A percentile compares a stretch with the other conserved stretches of the same genome.
Conservation (phyloP, 176 grass and related monocot species). For the Ensete ventricosum region DNA sequence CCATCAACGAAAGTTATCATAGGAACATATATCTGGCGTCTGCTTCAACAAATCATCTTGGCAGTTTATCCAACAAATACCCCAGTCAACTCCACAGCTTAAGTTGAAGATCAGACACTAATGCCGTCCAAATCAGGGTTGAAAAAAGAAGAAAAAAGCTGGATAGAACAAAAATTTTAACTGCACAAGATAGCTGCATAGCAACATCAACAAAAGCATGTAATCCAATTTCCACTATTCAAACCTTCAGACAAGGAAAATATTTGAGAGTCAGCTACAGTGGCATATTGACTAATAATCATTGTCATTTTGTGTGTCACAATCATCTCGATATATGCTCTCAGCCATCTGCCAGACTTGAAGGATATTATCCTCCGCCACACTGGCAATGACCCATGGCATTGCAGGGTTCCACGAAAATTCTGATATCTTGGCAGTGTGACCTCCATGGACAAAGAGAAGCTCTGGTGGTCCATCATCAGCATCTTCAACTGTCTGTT, state of each 20-base stretch:
- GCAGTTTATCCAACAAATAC: no score
- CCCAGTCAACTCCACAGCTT: no score
- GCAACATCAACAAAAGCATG: neutral
- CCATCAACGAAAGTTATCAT: no score
- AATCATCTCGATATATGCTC: conserved; percentile 73
- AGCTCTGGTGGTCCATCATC: conserved; percentile 81
- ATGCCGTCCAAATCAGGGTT: no score
- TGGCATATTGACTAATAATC: neutral
- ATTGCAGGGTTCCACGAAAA: conserved; percentile 69
- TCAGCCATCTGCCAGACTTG: conserved; percentile 94
- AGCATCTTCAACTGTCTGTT: conserved; percentile 77
- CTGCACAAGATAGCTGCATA: neutral
- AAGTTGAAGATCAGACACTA: no score
- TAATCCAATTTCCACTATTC: no score
- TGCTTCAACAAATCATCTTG: no score
- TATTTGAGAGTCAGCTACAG: neutral
- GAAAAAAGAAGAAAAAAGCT: neutral
- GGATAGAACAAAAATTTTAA: neutral
- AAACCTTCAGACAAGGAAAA: no score
- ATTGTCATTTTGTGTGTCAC: conserved; percentile 6
- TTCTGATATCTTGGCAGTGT: conserved; percentile 79
- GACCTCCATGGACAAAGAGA: conserved; percentile 71
- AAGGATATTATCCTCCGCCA: conserved; percentile 67
- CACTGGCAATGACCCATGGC: conserved; percentile 74
- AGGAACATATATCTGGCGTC: no score